Base-by-base conservation (phyloP, 1,139 yeast genomes). In the Sugiyamaella pinicola region DNA sequence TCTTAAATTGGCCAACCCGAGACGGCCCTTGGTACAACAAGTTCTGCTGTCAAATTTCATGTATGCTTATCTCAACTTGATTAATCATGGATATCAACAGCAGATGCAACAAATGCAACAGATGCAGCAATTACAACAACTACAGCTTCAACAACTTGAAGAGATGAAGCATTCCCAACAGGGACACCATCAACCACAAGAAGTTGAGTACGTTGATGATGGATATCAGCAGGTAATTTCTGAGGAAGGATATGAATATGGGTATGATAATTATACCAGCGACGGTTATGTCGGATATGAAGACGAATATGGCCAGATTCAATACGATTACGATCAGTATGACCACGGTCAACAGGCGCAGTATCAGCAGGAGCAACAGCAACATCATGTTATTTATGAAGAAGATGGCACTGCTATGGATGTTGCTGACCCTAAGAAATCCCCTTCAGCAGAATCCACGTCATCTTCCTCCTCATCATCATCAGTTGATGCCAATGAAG, bases 61-160 rank as follows among this genome's bases (percentile, higher is more conserved):
- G 99, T 93, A 93, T 68, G 95, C 98, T 0, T 93, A 93, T 71
- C 79, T 93, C 75, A 93, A 93, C 66, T 76, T 93, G 69, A 96
- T 93, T 54, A 95, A 93, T 69, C 97, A 91, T 56, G 74, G 74
- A 34, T 71, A 70, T 58, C 72, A 69, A 57, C 71, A 69, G 59
- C 73, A 70, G 59, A 68, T 67, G 53, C 63, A 61, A 39, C 64
- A 61, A 46, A 61, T 62, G 51, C 60, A 61, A 49, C 61, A 55
- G 22, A 58, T 57, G 52, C 60, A 58, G 49, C 57, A 56, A 48
- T 58, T 57, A 51, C 61, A 61, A 29, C 61, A 53, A 44, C 52
- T 50, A 10, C 55, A 51, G 43, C 57, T 47, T 29, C 60, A 56
- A 22, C 63, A 58, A 31, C 62, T 51, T 40, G 56, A 54, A 35